Evolutionary conservation across 1,139 yeast genomes (phyloP), one percentile per base, ranked within the genome.

Genomic region (Hansenula lynferdii): DNA sequence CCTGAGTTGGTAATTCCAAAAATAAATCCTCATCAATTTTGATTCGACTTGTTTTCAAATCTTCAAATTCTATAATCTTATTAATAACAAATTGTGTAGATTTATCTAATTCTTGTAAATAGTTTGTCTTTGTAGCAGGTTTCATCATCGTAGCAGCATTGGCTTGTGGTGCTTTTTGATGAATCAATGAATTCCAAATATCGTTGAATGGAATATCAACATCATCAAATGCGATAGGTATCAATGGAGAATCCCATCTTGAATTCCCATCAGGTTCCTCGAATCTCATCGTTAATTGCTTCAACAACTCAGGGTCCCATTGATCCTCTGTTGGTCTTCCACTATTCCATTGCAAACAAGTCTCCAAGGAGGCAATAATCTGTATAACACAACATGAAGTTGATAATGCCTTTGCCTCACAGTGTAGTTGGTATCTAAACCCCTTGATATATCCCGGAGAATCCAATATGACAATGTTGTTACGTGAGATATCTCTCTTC

Each of bases 191-290:
- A 40, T 77, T 76, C 90, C 94, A 85, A 4, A 89, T 72, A 18
- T 77, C 85, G 5, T 81, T 82, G 11, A 77, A 61, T 0, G 90
- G 87, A 12, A 85, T 53, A 6, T 64, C 58, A n/a, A 64, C 65
- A 42, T 80, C 80, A 34, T 76, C 80, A 31, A 79, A 73, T 3
- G 80, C 73, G 1, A 86, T 61, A 0, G 86, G 77, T 57, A 87
- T 83, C 45, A 90, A 64, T 3, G 99, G 99, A 5, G 95, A 79
- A 57, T 92, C 99, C 98, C 98, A 92, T 43, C 97, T 68, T 28
- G 83, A 77, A 55, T 77, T 75, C 17, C 80, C 80, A 53, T 86
- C 85, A 1, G 99, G 99, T 58, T 92, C 98, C 60, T 92, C 98
- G 55, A 82, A 94, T 46, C 98, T 63, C 78, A 89, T 85, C 6